Evolutionary conservation across 805 yeast genomes (phyloP).

Genomic region (Blastobotrys terrestris): DNA sequence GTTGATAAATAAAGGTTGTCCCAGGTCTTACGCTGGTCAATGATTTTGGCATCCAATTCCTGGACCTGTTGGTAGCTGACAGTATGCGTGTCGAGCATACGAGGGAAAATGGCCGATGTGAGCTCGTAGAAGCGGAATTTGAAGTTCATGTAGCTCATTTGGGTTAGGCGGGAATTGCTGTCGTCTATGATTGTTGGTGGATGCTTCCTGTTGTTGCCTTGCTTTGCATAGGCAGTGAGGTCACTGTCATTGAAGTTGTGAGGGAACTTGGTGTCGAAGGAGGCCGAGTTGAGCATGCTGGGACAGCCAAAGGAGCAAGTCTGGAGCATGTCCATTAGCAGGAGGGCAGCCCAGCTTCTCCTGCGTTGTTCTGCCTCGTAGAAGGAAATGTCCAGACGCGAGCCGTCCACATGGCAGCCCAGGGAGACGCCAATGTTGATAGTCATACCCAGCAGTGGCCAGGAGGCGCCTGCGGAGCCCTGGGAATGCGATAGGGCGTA

Average conservation of each 20-base stretch:
- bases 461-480: constrained; percentile 10
- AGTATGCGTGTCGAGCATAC: constrained; percentile 5
- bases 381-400: constrained; percentile 1
- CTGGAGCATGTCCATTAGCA: constrained; percentile 12
- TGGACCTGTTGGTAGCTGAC: constrained; percentile 9
- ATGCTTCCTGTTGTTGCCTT: background rate
- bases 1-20: background rate
- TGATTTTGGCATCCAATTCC: constrained; percentile 2
- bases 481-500: constrained; percentile 5
- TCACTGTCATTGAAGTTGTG: constrained; percentile 7
- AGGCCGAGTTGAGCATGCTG: background rate
- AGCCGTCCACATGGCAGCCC: constrained; percentile 9
- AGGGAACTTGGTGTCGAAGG: constrained; percentile 4
- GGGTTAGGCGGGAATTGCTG: background rate
- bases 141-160: constrained; percentile 10
- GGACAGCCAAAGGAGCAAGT: constrained; percentile 13
- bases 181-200: background rate
- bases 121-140: constrained; percentile 6
- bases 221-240: background rate
- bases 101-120: constrained; percentile 4
- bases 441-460: constrained; percentile 8
- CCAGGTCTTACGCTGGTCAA: constrained; percentile 3
- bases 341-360: constrained; percentile 10
- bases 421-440: constrained; percentile 8
- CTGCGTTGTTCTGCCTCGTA: constrained; percentile 8